Evolutionary conservation across 345 rosid species (phyloP), one percentile per base, ranked within the genome.

Genomic region (Lumnitzera littorea): DNA sequence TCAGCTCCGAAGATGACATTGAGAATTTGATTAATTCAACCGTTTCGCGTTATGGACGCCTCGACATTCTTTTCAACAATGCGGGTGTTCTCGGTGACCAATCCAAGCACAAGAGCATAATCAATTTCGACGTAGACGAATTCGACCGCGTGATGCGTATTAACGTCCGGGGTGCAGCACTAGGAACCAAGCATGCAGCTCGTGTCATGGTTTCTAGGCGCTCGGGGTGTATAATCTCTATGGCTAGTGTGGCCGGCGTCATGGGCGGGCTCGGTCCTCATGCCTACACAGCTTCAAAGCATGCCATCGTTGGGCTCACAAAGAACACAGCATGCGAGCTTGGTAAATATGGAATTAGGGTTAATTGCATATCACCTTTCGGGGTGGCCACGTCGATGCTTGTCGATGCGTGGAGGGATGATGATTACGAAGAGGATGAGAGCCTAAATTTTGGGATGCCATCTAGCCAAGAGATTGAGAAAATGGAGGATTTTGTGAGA

Each of bases 261-360:
- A 67, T 82, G 86, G 95, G 96, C 0, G 95, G 95, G 3, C 78
- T 90, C 47, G 97, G 95, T 0, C 97, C 97, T 3, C 95, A 87
- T 58, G 90, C 95, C 2, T 90, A 90, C 70, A 79, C 97, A 8
- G 95, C 95, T 9, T 90, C 97, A 2, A 90, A 85, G 55, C 97
- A 90, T 60, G 97, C 95, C 58, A 83, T 83, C 48, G 84, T 87
- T 50, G 97, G 97, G 50, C 61, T 90, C 11, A 90, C 95, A 2
- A 87, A 85, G 73, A 90, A 85, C 73, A 69, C 88, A 2, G 92
- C 95, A 0, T 83, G 91, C 43, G 97, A 90, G 79, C 74, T 90
- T 1, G 92, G 97, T 0, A 72, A 65, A 52, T 74, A 73, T 49
- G 97, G 97, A 62, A 84, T 91, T 53, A 74, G 96, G 62, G 91